Base-by-base conservation (phyloP, 495 filamentous ascomycete species). In the Talaromyces proteolyticus region DNA sequence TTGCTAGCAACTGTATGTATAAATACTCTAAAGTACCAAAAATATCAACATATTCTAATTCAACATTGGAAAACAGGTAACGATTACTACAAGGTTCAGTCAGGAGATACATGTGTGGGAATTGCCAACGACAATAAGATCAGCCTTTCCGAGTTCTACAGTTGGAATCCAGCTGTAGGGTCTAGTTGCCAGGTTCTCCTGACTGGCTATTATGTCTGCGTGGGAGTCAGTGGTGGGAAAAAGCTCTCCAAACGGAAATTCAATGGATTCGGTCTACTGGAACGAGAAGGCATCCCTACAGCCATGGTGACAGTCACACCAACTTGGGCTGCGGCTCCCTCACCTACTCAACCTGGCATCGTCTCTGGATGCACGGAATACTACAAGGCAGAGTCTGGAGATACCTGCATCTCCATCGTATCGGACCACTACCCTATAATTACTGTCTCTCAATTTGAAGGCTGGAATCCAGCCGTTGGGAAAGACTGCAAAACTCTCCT, bases 151-250 rank as follows among this genome's bases (percentile, higher is more conserved):
- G 51, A 65, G 20, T 62, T 62, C 40, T 36, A 50, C 22, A 41
- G 38, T 23, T 62, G 56, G 53, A 65, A 65, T 51, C 57, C 62
- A 4, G 42, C 46, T 4, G 59, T 61, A 18, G 55, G 55, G 2
- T 16, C 39, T 2, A 54, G 57, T 41, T 61, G 62, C 45, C n/a
- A 50, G 19, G 39, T 25, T 22, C 47, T 58, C 5, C 25, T 25
- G 18, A 26, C 46, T 0, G 53, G 49, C 4, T 55, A 56, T 34
- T 56, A 52, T 20, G 56, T 54, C 36, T 57, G 54, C 22, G 44
- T 53, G 8, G 44, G 44, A n/a, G 36, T 40, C 12, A 17, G 21
- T 36, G 19, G 50, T 49, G 20, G 3, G 36, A 8, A 34, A 14
- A 14, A 34, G 29, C 8, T 14, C 4, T 34, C 29, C 14, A 34